Conservation (phyloP, 2,329 filamentous ascomycete species). For the Fusarium abutilonis region DNA sequence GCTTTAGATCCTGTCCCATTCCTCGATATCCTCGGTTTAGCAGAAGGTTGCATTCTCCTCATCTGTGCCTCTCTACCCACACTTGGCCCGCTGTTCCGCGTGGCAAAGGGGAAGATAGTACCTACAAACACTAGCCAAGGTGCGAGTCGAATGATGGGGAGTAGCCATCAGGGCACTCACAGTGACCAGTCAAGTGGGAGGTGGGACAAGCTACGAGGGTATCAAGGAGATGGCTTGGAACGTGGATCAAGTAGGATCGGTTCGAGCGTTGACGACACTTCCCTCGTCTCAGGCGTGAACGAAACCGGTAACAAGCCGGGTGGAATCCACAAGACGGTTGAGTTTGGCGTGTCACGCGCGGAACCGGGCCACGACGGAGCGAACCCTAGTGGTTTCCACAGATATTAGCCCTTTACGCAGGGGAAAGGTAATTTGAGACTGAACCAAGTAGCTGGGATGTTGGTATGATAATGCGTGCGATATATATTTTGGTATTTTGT, state of each 20-base stretch:
- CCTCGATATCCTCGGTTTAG: constrained; percentile 42
- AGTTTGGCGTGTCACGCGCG: constrained; percentile 17
- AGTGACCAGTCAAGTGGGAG: constrained; percentile 4
- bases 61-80: constrained; percentile 42
- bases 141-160: constrained; percentile 6
- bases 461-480: too few species aligned
- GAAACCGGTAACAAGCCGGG: not conserved
- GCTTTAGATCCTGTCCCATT: constrained; percentile 29
- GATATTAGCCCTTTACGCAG: not conserved
- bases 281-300: constrained; percentile 32
- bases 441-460: not conserved
- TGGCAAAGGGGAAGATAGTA: constrained; percentile 29
- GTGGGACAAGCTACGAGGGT: constrained; percentile 31
- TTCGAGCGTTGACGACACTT: constrained; percentile 43
- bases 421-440: not conserved
- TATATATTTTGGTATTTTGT: too few species aligned
- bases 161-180: not conserved
- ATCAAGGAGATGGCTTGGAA: constrained; percentile 35
- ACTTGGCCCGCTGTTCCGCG: constrained; percentile 38
- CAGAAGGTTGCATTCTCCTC: constrained; percentile 41
- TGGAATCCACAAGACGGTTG: constrained; percentile 22
- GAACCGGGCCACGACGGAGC: not conserved
- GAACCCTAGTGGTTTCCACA: not conserved
- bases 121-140: constrained; percentile 16
- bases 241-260: constrained; percentile 32